These are phyloP conservation scores for Microcera coccophila DNA, from an alignment of 2,329 filamentous ascomycete species.

Conservation along the genomic window DNA sequence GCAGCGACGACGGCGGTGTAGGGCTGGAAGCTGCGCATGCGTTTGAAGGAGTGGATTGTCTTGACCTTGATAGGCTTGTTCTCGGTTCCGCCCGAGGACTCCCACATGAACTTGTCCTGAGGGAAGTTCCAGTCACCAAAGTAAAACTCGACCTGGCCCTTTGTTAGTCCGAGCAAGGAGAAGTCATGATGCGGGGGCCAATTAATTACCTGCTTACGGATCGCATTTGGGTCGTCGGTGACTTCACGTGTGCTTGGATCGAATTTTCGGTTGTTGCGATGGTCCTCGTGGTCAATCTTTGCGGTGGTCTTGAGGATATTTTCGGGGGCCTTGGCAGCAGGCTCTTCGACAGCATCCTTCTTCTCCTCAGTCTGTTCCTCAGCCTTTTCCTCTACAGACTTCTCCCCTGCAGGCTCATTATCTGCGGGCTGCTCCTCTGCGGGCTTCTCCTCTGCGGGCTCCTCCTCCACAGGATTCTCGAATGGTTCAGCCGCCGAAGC, in stretches of 20 bases:
- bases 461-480: slow-evolving; percentile 23
- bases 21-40: slow-evolving; percentile 92
- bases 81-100: slow-evolving; percentile 68
- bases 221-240: slow-evolving; percentile 72
- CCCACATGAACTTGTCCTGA: slow-evolving; percentile 82
- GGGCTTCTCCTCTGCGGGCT: slow-evolving; percentile 27
- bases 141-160: slow-evolving; percentile 87
- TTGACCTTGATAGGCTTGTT: slow-evolving; percentile 80
- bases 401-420: slow-evolving; percentile 26
- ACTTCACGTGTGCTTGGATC: slow-evolving; percentile 64
- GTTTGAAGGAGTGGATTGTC: slow-evolving; percentile 81
- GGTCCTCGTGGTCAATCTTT: slow-evolving; percentile 37
- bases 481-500: slow-evolving; percentile 21
- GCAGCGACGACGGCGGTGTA: slow-evolving; percentile 80
- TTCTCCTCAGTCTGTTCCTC: slow-evolving; percentile 22
- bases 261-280: slow-evolving; percentile 62
- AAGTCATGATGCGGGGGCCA: neutral
- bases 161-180: slow-evolving; percentile 5
- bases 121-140: slow-evolving; percentile 89
- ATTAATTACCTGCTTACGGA: slow-evolving; percentile 69
- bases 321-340: slow-evolving; percentile 17
- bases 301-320: slow-evolving; percentile 46
- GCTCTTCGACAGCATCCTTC: slow-evolving; percentile 16
- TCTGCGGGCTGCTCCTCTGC: slow-evolving; percentile 24
- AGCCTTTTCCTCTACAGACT: slow-evolving; percentile 23